Evolutionary conservation across 768 basidiomycete genomes (phyloP), one percentile per base, ranked within the genome.

Genomic region (Leccinum obscurum): DNA sequence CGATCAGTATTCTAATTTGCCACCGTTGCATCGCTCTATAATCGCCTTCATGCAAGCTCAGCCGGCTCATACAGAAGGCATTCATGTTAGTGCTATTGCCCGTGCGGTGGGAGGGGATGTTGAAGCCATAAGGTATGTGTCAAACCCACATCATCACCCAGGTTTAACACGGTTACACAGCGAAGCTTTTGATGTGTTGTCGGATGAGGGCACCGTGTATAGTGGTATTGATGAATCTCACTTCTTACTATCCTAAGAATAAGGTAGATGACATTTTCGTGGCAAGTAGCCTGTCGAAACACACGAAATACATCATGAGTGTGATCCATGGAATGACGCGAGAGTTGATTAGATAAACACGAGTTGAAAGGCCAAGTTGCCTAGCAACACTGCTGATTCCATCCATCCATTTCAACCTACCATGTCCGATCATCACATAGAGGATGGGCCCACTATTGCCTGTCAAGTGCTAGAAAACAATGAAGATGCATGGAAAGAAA

Each of bases 221-320:
- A 88, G 84, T 56, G 92, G 92, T 1, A 83, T 87, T 44, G 89
- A 94, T 67, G 92, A 94, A 62, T 88, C 83, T n/a, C 91, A 92
- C 66, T 89, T 86, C 72, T 76, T 80, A 37, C 70, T 89, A 9
- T 50, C 84, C 84, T 54, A 80, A 67, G 71, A 20, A 5, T 60
- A 35, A 53, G 60, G 28, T 10, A 32, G 14, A 50, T 22, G 50
- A n/a, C 49, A 11, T 46, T 46, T 46, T 20, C 20, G 44, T 17
- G 44, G 20, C 8, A 20, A 46, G 44, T 41, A 10, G 41, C 41
- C 17, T 41, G n/a, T n/a, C 4, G 41, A 41, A n/a, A n/a, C 41
- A 10, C 17, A 41, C 4, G n/a, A 41, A 41, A 41, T 3, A 39
- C 17, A 8, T 39, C 15, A 17, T 39, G 37, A 39, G 37, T 3